These are phyloP conservation scores for Coemansia sp. DNA, from an alignment of 192 early-diverging fungal species.

Conservation along the genomic window DNA sequence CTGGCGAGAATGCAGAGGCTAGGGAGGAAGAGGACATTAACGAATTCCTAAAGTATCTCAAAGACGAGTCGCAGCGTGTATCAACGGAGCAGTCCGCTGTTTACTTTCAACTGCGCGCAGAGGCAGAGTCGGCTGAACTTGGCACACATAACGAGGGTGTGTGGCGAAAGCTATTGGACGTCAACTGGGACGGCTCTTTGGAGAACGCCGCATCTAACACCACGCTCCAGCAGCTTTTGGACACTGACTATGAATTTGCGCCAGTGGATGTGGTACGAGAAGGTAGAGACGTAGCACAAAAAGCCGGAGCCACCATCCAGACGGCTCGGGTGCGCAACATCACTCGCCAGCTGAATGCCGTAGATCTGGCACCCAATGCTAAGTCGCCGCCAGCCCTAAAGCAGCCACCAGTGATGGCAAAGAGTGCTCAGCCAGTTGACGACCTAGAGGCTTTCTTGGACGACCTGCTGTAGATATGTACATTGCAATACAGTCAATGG, in stretches of 20 bases:
- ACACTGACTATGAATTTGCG: background rate
- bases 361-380: conserved; percentile 17
- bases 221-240: conserved; percentile 19
- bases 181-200: conserved; percentile 19
- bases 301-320: background rate
- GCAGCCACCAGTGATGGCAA: background rate
- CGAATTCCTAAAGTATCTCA: conserved; percentile 30
- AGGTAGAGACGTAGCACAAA: background rate
- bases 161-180: conserved; percentile 21
- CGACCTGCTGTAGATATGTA: conserved; percentile 21
- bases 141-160: conserved; percentile 3
- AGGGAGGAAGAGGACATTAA: conserved; percentile 21
- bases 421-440: conserved; percentile 11
- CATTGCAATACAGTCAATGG: too few relatives aligned
- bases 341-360: background rate
- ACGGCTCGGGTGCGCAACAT: background rate
- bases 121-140: conserved; percentile 17
- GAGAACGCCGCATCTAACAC: background rate
- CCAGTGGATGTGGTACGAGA: background rate
- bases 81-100: conserved; percentile 19
- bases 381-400: background rate
- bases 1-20: conserved; percentile 6
- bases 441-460: conserved; percentile 47
- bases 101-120: conserved; percentile 36
- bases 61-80: conserved; percentile 16